These are phyloP conservation scores for Glonium stellatum DNA, from an alignment of 495 filamentous ascomycete species.

Conservation along the genomic window DNA sequence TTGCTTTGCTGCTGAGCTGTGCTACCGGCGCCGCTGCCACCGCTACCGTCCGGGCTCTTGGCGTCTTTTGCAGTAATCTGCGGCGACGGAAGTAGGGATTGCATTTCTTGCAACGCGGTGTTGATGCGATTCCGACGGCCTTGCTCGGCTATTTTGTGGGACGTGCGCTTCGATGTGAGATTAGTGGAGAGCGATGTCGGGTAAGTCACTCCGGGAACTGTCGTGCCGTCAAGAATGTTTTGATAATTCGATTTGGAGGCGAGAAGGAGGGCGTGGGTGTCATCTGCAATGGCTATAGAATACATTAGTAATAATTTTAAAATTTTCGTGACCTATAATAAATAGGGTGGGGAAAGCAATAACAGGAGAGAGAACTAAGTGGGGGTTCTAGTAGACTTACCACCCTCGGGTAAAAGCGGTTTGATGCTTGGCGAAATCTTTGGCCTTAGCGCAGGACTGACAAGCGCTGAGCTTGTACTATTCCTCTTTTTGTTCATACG, in stretches of 20 bases:
- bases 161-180: slow-evolving; percentile 91
- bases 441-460: slow-evolving; percentile 77
- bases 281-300: slow-evolving; percentile 45
- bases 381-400: slow-evolving; percentile 41
- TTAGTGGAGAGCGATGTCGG: slow-evolving; percentile 86
- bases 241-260: slow-evolving; percentile 97
- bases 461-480: slow-evolving; percentile 68
- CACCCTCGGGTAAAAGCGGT: slow-evolving; percentile 71
- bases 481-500: slow-evolving; percentile 59
- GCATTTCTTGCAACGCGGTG: slow-evolving; percentile 79
- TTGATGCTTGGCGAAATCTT: slow-evolving; percentile 94
- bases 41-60: slow-evolving; percentile 32
- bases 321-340: slow-evolving; percentile 1
- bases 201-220: slow-evolving; percentile 82
- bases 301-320: slow-evolving; percentile 16
- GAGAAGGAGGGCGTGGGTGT: slow-evolving; percentile 76
- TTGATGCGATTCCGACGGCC: slow-evolving; percentile 94
- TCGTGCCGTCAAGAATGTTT: slow-evolving; percentile 88
- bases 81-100: slow-evolving; percentile 60
- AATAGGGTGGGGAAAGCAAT: slow-evolving; percentile 1
- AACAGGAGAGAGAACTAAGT: no score
- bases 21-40: slow-evolving; percentile 37
- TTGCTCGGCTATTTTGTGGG: slow-evolving; percentile 96
- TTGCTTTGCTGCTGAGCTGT: slow-evolving; percentile 44
- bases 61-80: slow-evolving; percentile 35